Percentiles rank a stretch among this genome's conserved stretches.
These are phyloP conservation scores for Brettanomyces sp. DNA, from an alignment of 805 yeast genomes.

Conservation along the genomic window DNA sequence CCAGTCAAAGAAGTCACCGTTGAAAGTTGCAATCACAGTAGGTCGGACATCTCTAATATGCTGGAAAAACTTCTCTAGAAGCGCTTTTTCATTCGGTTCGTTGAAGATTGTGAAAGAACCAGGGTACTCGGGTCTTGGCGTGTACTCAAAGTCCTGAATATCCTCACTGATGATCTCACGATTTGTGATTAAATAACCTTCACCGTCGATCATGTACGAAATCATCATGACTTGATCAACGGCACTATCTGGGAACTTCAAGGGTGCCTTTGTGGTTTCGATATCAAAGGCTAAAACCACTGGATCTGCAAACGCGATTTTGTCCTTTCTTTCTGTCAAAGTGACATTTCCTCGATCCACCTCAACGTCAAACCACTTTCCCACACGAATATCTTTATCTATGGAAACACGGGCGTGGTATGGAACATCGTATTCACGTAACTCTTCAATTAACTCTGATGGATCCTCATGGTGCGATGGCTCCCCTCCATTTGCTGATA, in stretches of 20 bases:
- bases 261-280: constrained; percentile 93
- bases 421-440: constrained; percentile 93
- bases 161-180: constrained; percentile 91
- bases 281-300: constrained; percentile 95
- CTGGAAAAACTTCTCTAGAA: constrained; percentile 72
- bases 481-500: neutral
- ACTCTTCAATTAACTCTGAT: constrained; percentile 60
- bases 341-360: constrained; percentile 48
- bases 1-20: constrained; percentile 99
- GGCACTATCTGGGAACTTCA: constrained; percentile 88
- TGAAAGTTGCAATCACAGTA: constrained; percentile 94
- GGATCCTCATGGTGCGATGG: constrained; percentile 34
- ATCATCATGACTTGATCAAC: constrained; percentile 97
- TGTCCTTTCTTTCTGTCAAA: constrained; percentile 54
- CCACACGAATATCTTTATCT: constrained; percentile 78
- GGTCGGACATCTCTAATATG: constrained; percentile 85
- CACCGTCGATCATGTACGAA: constrained; percentile 98
- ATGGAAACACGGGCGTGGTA: constrained; percentile 95
- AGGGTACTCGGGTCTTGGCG: constrained; percentile 93
- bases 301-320: constrained; percentile 94
- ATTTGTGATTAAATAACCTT: constrained; percentile 88
- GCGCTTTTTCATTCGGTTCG: constrained; percentile 73
- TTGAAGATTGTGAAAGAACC: constrained; percentile 86
- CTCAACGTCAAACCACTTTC: constrained; percentile 88
- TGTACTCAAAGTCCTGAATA: constrained; percentile 93